Evolutionary conservation across 257 asterid genomes (phyloP), one percentile per base, ranked within the genome.

Genomic region (Fraxinus quadrangulata): DNA sequence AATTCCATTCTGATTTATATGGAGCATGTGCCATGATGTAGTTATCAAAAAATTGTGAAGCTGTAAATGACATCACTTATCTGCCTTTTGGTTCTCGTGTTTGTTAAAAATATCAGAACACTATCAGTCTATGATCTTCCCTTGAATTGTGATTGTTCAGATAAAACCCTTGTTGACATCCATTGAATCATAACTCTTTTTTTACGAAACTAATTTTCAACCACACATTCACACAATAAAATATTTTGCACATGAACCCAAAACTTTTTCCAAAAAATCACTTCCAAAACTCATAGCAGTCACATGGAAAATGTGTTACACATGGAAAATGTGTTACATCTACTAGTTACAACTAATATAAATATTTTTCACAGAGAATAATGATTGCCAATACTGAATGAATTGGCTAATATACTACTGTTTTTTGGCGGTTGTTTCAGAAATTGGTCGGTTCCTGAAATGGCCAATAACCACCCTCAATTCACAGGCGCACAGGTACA

Each of bases 401-500:
- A 40, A 72, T 23, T 69, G 6, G 36, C 81, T 80, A 73, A 75
- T 34, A 70, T 40, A 6, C 26, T 63, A 33, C 31, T 68, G 31
- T 73, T 68, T 84, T 70, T 39, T 70, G 80, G 59, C 70, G 11
- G 31, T 80, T 74, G 73, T 82, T 85, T 24, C 91, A 88, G 91
- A 77, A 67, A 65, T 70, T 73, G 68, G 77, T 26, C 81, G 75
- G 75, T 84, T 73, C 85, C 75, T 39, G 84, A 74, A 80, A 88
- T 88, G 91, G 84, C 85, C 79, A 85, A 85, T 72, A 86, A 85
- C 59, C 77, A 85, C 47, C 77, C 89, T 76, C 91, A 79, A 42
- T 66, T 85, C 81, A 63, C 84, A 39, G 89, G 91, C 72, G 75
- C 84, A 84, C 89, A 88, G 91, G 91, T 88, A 85, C 12, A 49